Evolutionary conservation across 208 protist species (phyloP).

Genomic region (Trypanosoma lewisi): DNA sequence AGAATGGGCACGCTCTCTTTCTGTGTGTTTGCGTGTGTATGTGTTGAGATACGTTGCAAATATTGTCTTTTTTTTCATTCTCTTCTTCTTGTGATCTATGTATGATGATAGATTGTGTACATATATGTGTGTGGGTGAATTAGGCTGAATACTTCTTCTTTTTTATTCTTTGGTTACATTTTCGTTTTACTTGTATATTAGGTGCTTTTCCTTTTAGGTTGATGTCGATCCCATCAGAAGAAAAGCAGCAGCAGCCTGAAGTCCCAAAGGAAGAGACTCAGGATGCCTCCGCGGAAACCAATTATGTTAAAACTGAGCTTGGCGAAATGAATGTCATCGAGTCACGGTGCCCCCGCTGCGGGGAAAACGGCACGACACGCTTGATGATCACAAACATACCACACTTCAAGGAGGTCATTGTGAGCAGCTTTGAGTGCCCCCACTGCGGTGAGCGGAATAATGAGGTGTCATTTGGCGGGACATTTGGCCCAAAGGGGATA

Average conservation of each 20-base stretch:
- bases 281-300: slow-evolving; percentile 21
- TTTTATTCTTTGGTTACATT: not conserved
- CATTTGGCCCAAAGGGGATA: slow-evolving; percentile 77
- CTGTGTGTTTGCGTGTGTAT: too few relatives aligned
- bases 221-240: not conserved
- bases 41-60: too few relatives aligned
- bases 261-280: slow-evolving; percentile 6
- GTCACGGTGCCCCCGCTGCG: slow-evolving; percentile 86
- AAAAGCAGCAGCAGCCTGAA: slow-evolving; percentile 7
- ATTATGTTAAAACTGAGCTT: slow-evolving; percentile 77
- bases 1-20: too few relatives aligned
- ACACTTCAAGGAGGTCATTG: slow-evolving; percentile 91
- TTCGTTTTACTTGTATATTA: not conserved
- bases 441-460: slow-evolving; percentile 88
- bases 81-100: too few relatives aligned
- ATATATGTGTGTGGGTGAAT: not conserved
- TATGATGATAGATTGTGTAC: too few relatives aligned
- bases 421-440: slow-evolving; percentile 91
- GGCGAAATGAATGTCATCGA: slow-evolving; percentile 88
- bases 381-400: slow-evolving; percentile 92
- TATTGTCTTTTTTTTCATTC: not conserved
- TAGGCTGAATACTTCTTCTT: not conserved
- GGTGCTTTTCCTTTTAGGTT: not conserved
- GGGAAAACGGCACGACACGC: slow-evolving; percentile 82
- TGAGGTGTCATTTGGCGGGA: slow-evolving; percentile 87